Evolutionary conservation across 2,329 filamentous ascomycete species (phyloP).

Genomic region (Trichoderma simmonsii): DNA sequence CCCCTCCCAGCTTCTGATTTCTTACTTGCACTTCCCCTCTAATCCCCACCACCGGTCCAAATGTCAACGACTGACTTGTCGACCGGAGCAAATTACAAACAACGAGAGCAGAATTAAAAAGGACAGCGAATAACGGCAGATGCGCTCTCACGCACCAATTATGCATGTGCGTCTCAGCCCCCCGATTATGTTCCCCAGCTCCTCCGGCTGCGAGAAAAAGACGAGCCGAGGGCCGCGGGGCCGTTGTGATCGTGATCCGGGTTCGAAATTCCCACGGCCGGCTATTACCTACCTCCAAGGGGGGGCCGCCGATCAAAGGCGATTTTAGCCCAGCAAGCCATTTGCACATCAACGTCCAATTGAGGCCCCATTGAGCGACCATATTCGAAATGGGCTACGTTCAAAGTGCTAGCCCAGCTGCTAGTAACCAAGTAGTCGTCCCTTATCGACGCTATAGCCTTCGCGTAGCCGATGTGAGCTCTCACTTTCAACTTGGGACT

Average conservation of each 20-base stretch:
- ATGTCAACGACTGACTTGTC: not conserved
- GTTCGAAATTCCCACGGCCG: not conserved
- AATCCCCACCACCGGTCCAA: not conserved
- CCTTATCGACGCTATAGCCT: slow-evolving; percentile 11
- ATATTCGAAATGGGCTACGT: not conserved
- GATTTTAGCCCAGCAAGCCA: slow-evolving; percentile 11
- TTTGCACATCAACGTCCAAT: slow-evolving; percentile 5
- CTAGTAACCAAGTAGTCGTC: not conserved
- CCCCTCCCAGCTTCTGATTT: not conserved
- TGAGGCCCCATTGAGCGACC: not conserved
- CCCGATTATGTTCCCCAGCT: not conserved
- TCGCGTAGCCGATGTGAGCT: slow-evolving; percentile 4
- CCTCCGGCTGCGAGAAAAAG: not conserved
- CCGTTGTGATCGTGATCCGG: not conserved
- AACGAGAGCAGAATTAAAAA: not conserved
- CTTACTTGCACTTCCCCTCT: not conserved
- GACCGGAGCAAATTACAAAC: not conserved
- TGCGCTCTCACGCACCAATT: not conserved
- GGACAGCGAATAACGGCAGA: not conserved
- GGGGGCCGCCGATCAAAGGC: slow-evolving; percentile 4
- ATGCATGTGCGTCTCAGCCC: not conserved
- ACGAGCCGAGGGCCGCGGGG: not conserved
- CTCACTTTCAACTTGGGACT: not conserved
- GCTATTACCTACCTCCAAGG: not conserved
- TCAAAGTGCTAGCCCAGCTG: not conserved